Evolutionary conservation across 306 rosid genomes (phyloP), one percentile per base, ranked within the genome.

Genomic region (Glycyrrhiza uralensis): DNA sequence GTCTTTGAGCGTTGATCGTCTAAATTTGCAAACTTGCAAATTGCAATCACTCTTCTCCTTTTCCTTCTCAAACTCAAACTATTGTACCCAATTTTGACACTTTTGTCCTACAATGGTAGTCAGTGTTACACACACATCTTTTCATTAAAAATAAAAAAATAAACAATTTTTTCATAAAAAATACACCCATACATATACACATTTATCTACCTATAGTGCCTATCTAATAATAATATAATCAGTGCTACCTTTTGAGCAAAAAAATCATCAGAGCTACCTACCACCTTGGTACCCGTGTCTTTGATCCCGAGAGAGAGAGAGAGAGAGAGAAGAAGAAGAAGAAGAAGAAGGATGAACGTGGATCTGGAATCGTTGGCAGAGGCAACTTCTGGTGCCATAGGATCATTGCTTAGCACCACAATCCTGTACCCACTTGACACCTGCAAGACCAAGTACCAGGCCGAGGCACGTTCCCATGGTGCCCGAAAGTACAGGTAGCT

Each of bases 311-410:
- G 60, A 15, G 28, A 4, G 12, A 65, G 19, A 46, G n/a, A 17
- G 58, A 28, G 61, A 56, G 46, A 61, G 28, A 20, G 45, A 83
- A 7, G 71, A 52, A 41, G 61, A 46, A 5, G 59, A 63, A 58
- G 69, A n/a, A n/a, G n/a, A n/a, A n/a, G n/a, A n/a, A n/a, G n/a
- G n/a, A 88, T 86, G 97, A 83, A 79, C 52, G 62, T 86, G 85
- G 97, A 95, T 89, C 91, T 95, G 66, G 93, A 95, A 81, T 95
- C 99, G 0, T 63, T 95, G 64, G 90, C 99, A 2, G 99, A 95
- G 84, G 99, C 99, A 6, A 92, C 99, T 42, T 95, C 99, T 1
- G 99, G 99, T 4, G 99, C 99, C 74, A 80, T 95, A 46, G 99
- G 99, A 78, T 95, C 99, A 62, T 78, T 95, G 10, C 12, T 91